Percentiles rank a stretch among this genome's conserved stretches.
phyloP scores from a whole-genome alignment of 1,284 basidiomycete genomes.

The Ustilago crameri region DNA sequence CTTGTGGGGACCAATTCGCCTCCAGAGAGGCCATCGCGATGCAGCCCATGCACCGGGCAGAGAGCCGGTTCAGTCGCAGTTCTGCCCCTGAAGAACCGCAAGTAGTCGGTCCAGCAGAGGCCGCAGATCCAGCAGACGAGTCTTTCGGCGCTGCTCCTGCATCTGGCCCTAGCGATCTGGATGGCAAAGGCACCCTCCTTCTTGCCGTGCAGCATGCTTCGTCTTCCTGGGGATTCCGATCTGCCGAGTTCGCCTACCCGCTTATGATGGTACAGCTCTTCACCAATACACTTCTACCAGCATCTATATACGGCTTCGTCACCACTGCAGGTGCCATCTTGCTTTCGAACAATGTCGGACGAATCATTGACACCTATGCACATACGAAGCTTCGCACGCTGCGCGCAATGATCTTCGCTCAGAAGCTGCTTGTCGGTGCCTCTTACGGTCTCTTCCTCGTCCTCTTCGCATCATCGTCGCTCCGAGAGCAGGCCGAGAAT shows the following conservation, averaged over 20 bases:
- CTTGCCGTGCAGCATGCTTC: constrained; percentile 54
- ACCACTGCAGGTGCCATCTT: constrained; percentile 70
- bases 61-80: constrained; percentile 14
- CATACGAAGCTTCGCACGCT: constrained; percentile 69
- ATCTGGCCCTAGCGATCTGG: constrained; percentile 28
- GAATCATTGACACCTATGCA: constrained; percentile 70
- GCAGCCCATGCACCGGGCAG: constrained; percentile 4
- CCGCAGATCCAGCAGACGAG: not conserved
- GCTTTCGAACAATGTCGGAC: constrained; percentile 71
- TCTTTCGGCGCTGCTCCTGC: constrained; percentile 22
- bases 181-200: constrained; percentile 36
- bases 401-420: constrained; percentile 70
- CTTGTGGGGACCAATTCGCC: no score
- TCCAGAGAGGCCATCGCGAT: constrained; percentile 12
- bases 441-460: constrained; percentile 70
- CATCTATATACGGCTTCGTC: constrained; percentile 72
- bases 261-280: constrained; percentile 72
- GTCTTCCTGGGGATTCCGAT: constrained; percentile 71
- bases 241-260: constrained; percentile 71
- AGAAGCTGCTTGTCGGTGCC: constrained; percentile 70
- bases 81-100: constrained; percentile 4
- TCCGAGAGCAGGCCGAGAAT: constrained; percentile 44
- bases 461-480: constrained; percentile 54
- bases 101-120: constrained; percentile 1
- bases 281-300: constrained; percentile 72